Evolutionary conservation across 345 rosid species (phyloP).

Genomic region (Litchi chinensis): DNA sequence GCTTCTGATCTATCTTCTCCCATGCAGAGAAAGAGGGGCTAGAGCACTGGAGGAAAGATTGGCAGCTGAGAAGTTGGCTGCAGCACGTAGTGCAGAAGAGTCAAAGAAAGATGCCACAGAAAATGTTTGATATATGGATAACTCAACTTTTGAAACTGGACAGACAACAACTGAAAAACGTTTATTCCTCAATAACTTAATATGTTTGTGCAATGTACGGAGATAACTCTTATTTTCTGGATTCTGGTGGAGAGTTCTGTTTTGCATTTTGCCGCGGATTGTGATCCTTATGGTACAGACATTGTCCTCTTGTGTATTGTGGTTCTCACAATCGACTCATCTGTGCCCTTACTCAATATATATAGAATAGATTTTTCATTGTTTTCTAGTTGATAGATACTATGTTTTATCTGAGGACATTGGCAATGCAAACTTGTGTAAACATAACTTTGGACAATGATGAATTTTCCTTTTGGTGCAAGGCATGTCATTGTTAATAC

Average conservation of each 20-base stretch:
- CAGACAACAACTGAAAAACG: constrained; percentile 14
- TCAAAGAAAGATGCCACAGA: constrained; percentile 56
- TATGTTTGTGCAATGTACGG: constrained; percentile 30
- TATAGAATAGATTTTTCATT: constrained; percentile 13
- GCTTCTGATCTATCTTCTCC: constrained; percentile 1
- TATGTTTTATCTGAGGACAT: not conserved
- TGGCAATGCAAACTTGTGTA: not conserved
- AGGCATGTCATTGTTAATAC: not conserved
- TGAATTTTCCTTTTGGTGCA: not conserved
- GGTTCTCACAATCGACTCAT: constrained; percentile 3
- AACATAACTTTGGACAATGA: not conserved
- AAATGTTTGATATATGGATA: constrained; percentile 47
- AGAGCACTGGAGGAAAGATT: constrained; percentile 96
- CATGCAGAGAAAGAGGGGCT: constrained; percentile 97
- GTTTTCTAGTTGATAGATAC: not conserved
- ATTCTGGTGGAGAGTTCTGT: constrained; percentile 32
- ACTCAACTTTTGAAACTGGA: not conserved
- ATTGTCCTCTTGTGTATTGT: not conserved
- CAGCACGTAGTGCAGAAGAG: constrained; percentile 55
- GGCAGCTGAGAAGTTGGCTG: constrained; percentile 71
- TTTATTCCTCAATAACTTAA: constrained; percentile 11
- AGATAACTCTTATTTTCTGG: constrained; percentile 24
- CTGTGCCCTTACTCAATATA: constrained; percentile 4
- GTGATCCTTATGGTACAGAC: constrained; percentile 18
- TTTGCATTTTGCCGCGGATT: constrained; percentile 22